phyloP scores from a whole-genome alignment of 768 basidiomycete species.

The Pseudohyphozyma bogoriensis region DNA sequence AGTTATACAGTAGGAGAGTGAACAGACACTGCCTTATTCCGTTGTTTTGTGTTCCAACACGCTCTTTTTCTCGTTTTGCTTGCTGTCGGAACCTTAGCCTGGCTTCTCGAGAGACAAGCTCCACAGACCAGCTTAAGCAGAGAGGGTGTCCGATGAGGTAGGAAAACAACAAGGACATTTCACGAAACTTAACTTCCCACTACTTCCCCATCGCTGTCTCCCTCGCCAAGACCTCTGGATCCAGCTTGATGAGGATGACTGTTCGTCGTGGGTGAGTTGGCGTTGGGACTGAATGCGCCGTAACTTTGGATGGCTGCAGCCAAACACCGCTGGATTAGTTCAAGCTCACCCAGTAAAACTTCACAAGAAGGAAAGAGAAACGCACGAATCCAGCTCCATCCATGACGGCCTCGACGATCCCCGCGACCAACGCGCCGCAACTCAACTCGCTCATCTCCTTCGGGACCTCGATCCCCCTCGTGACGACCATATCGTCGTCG shows the following conservation, averaged over 20 bases:
- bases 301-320: constrained; percentile 81
- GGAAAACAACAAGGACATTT: too few relatives aligned
- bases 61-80: too few relatives aligned
- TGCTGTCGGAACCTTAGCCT: too few relatives aligned
- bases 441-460: constrained; percentile 86
- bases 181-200: constrained; percentile 32
- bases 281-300: constrained; percentile 84
- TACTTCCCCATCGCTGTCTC: constrained; percentile 69
- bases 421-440: constrained; percentile 95
- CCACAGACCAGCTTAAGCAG: too few relatives aligned
- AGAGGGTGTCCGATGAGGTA: too few relatives aligned
- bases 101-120: too few relatives aligned
- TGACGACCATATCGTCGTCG: constrained; percentile 87
- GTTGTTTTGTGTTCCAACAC: too few relatives aligned
- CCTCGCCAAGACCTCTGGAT: constrained; percentile 81
- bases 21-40: too few relatives aligned
- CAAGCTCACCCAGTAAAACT: neutral
- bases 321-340: neutral
- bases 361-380: neutral
- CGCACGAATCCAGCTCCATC: constrained; percentile 88
- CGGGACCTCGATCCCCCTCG: constrained; percentile 85
- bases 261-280: constrained; percentile 69
- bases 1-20: too few relatives aligned
- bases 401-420: constrained; percentile 90
- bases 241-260: constrained; percentile 95